Evolutionary conservation across 148 eudicot genomes (phyloP).

Genomic region (Silene uniflora): DNA sequence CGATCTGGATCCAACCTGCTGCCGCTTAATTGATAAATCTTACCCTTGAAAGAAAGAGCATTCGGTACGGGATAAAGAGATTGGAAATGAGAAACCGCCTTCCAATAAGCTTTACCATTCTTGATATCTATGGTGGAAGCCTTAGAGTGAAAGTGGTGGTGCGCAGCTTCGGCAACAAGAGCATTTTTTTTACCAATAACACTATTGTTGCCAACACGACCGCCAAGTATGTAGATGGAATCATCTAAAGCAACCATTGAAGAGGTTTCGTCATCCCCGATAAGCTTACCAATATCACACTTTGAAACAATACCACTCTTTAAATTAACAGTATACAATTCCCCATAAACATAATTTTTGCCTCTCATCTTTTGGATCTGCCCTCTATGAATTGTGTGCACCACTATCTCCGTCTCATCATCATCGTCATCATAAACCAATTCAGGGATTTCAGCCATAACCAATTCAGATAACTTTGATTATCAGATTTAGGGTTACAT

Average conservation of each 20-base stretch:
- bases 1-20: not conserved
- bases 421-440: not conserved
- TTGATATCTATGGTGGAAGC: not conserved
- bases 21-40: not conserved
- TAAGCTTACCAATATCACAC: not conserved
- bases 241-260: not conserved
- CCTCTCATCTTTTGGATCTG: not conserved
- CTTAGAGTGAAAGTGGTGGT: not conserved
- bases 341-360: not conserved
- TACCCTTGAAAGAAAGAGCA: not conserved
- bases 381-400: not conserved
- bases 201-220: not conserved
- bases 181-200: not conserved
- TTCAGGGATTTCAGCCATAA: too few relatives aligned
- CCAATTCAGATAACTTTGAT: too few relatives aligned
- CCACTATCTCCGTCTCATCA: not conserved
- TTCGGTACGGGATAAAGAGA: not conserved
- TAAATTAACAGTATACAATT: not conserved
- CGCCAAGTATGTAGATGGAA: not conserved
- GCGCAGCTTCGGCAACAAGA: not conserved
- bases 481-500: too few relatives aligned
- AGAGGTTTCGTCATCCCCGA: not conserved
- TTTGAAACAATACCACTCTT: not conserved
- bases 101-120: not conserved
- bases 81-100: not conserved